A percentile compares a stretch with the other conserved stretches of the same genome.
These are phyloP conservation scores for Ustulina deusta DNA, from an alignment of 2,329 filamentous ascomycete species.

Conservation along the genomic window DNA sequence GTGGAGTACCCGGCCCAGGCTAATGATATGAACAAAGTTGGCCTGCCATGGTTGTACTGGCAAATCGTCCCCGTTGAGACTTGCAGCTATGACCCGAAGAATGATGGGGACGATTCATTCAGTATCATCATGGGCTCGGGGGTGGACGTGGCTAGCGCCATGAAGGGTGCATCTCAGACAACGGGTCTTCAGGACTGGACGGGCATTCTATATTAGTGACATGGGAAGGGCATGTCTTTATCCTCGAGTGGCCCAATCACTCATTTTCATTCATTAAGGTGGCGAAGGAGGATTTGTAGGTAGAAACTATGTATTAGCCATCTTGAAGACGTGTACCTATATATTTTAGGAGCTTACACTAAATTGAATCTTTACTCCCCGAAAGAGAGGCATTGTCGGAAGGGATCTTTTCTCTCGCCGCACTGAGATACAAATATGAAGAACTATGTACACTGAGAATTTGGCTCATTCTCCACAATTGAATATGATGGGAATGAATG, in stretches of 20 bases:
- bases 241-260: background rate
- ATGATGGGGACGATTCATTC: slow-evolving; percentile 43
- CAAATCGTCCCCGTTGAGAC: slow-evolving; percentile 47
- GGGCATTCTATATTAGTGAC: slow-evolving; percentile 24
- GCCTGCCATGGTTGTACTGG: slow-evolving; percentile 52
- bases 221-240: background rate
- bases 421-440: too few relatives aligned
- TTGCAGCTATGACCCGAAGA: slow-evolving; percentile 43
- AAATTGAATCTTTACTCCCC: too few relatives aligned
- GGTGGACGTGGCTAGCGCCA: slow-evolving; percentile 25
- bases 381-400: too few relatives aligned
- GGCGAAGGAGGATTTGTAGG: too few relatives aligned
- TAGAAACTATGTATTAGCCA: too few relatives aligned
- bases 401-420: too few relatives aligned
- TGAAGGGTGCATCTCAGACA: slow-evolving; percentile 20
- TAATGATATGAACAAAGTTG: slow-evolving; percentile 48
- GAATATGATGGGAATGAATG: too few relatives aligned
- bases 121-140: slow-evolving; percentile 42
- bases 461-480: too few relatives aligned
- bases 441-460: too few relatives aligned
- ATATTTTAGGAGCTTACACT: too few relatives aligned
- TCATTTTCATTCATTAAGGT: background rate
- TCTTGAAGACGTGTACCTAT: too few relatives aligned
- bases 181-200: slow-evolving; percentile 28
- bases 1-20: slow-evolving; percentile 47